A percentile compares a stretch with the other conserved stretches of the same genome.
These are phyloP conservation scores for Mycena venus DNA, from an alignment of 768 basidiomycete species.

Conservation along the genomic window DNA sequence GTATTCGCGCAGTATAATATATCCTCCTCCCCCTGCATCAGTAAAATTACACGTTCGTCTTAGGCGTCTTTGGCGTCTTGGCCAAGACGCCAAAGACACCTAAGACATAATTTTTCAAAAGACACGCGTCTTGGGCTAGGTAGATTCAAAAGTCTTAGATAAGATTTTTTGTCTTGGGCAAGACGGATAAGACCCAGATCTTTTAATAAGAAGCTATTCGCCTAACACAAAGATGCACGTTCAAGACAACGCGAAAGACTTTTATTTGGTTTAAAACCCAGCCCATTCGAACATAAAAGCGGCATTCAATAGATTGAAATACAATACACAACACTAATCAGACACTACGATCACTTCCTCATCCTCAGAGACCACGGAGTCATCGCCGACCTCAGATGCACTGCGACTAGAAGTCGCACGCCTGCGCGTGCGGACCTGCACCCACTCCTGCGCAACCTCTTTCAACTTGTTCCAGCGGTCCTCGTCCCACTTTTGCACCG, in stretches of 20 bases:
- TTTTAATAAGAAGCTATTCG: background rate
- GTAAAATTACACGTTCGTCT: slow-evolving; percentile 3
- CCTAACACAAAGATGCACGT: background rate
- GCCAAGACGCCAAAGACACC: background rate
- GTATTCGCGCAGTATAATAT: background rate
- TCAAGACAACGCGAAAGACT: background rate
- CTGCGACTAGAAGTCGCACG: background rate
- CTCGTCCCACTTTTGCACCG: slow-evolving; percentile 2
- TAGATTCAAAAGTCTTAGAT: slow-evolving; percentile 6
- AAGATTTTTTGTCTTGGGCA: background rate
- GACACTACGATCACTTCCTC: background rate
- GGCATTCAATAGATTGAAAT: background rate
- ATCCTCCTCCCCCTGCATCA: background rate
- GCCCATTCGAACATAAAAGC: background rate
- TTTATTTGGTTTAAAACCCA: too few species aligned
- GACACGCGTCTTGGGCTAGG: background rate
- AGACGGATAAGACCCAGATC: background rate
- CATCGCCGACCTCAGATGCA: background rate
- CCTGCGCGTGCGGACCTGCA: background rate
- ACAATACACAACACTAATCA: background rate
- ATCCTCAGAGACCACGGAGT: background rate
- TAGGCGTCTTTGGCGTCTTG: slow-evolving; percentile 10
- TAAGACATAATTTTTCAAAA: background rate
- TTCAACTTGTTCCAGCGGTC: background rate
- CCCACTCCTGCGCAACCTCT: background rate